Base-by-base conservation (phyloP, 257 asterid species). In the Phtheirospermum japonicum region DNA sequence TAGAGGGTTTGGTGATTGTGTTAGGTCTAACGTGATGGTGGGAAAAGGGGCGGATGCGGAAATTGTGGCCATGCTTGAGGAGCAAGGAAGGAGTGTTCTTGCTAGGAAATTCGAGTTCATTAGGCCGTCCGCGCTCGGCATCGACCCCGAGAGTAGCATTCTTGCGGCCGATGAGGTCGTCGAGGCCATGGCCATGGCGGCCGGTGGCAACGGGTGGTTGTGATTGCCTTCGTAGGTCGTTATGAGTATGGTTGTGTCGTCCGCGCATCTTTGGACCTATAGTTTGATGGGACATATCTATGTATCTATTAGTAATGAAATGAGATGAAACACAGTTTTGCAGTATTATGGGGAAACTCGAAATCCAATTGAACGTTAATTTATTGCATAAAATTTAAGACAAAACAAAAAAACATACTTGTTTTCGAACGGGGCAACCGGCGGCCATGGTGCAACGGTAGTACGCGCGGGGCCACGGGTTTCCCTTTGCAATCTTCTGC, bases 1-100 rank as follows among this genome's bases (percentile, higher is more conserved):
- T 6, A 76, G 18, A 2, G 89, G 84, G 61, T 88, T 83, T 0
- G 95, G 94, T 39, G 79, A 61, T 78, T 86, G 98, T 0, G 98
- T 91, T 7, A 91, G 86, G 84, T 91, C 98, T 63, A 91, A 70
- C 57, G 98, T 91, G 57, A 91, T 94, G 2, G 96, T 88, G 0
- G 96, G 96, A 12, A 91, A 88, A 6, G 98, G 98, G 2, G 98
- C 96, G 0, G 98, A 88, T 8, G 98, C 96, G 0, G 98, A 91
- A 6, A 91, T 88, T 1, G 98, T 86, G 11, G 98, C 98, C 94
- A 86, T 82, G 84, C 73, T 84, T 0, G 98, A 84, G 62, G 95
- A 84, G 59, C 90, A 88, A 57, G 97, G 97, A 59, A 92, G 87
- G 61, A 92, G 85, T 0, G 90, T 80, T 68, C 95, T 72, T 0